These are phyloP conservation scores for Alisma plantagoaquatica DNA, from an alignment of 106 monocot genomes.

Conservation along the genomic window DNA sequence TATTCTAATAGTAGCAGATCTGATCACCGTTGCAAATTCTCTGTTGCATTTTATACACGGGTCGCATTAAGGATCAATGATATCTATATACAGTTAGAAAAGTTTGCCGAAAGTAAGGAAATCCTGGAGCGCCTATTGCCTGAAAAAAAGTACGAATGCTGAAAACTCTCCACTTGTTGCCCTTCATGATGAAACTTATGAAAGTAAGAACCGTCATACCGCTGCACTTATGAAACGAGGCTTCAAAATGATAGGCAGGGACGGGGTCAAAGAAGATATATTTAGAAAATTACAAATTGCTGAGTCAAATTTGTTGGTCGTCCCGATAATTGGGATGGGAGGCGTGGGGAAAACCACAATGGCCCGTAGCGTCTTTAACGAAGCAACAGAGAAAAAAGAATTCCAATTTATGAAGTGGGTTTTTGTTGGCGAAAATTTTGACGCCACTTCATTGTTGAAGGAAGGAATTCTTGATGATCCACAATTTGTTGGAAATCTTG, in stretches of 20 bases:
- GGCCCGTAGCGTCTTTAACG: conserved; percentile 10
- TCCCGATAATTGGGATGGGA: conserved; percentile 13
- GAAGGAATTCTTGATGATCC: no score
- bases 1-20: no score
- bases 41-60: no score
- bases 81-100: no score
- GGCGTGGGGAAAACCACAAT: conserved; percentile 33
- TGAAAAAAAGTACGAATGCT: neutral
- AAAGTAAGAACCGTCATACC: no score
- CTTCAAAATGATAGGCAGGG: neutral
- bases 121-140: no score
- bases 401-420: neutral
- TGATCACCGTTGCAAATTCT: no score
- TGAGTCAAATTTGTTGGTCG: neutral
- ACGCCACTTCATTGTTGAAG: neutral
- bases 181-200: no score
- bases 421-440: neutral
- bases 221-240: no score
- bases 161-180: neutral
- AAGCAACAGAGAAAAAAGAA: conserved; percentile 3
- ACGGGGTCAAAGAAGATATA: neutral
- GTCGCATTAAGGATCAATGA: no score
- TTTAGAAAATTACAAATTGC: neutral
- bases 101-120: no score
- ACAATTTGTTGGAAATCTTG: no score